Evolutionary conservation across 164 flowering plant species (phyloP).

Genomic region (Dillenia suffruticosa): DNA sequence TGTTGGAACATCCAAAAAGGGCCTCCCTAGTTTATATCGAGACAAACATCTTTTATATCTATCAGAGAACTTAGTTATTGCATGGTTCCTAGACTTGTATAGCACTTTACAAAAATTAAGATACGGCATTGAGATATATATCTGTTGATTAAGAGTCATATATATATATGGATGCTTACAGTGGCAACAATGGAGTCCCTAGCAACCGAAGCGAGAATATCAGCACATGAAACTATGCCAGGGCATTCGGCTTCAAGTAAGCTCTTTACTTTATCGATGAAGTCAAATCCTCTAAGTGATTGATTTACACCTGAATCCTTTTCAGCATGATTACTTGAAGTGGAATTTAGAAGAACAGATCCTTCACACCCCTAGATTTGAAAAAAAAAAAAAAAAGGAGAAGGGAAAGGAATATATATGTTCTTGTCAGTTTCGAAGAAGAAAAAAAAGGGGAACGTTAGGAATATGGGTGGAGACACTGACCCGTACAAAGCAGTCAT

Average conservation of each 20-base stretch:
- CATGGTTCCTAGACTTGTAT: too few species aligned
- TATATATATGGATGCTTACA: constrained; percentile 18
- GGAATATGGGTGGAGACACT: not conserved
- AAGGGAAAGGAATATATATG: not conserved
- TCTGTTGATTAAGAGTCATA: too few species aligned
- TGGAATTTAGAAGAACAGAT: constrained; percentile 48
- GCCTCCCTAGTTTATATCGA: too few species aligned
- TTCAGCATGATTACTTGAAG: constrained; percentile 41
- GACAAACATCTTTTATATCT: too few species aligned
- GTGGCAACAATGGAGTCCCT: constrained; percentile 46
- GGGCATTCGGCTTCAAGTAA: constrained; percentile 57
- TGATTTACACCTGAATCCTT: constrained; percentile 36
- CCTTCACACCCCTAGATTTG: constrained; percentile 65
- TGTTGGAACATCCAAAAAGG: constrained; percentile 9
- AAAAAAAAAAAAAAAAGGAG: not conserved
- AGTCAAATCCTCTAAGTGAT: constrained; percentile 45
- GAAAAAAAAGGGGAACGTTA: too few species aligned
- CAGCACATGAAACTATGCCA: constrained; percentile 64
- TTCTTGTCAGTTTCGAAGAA: not conserved
- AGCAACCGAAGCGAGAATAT: constrained; percentile 44
- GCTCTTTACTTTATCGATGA: constrained; percentile 53
- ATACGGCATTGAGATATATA: too few species aligned
- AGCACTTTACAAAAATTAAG: too few species aligned
- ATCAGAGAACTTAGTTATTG: too few species aligned
- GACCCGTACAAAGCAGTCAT: constrained; percentile 64